Evolutionary conservation across 495 filamentous ascomycete genomes (phyloP).

Genomic region (Pyrenopolyporus hunteri): DNA sequence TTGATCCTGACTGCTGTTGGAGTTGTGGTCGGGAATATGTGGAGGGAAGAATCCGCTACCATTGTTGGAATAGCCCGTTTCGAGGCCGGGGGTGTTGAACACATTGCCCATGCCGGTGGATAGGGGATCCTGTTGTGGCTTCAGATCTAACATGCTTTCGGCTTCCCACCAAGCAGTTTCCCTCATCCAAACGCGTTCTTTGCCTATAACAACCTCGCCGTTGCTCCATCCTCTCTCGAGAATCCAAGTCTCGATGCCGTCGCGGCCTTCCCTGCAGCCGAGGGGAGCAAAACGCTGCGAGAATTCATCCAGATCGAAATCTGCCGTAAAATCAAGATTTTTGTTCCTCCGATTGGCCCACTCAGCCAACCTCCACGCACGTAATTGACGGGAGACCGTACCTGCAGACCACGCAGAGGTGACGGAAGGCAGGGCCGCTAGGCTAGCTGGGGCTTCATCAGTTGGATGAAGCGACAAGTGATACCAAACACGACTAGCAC

Average conservation of each 20-base stretch:
- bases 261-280: constrained; percentile 86
- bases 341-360: constrained; percentile 95
- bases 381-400: constrained; percentile 87
- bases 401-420: constrained; percentile 87
- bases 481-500: constrained; percentile 91
- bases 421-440: constrained; percentile 65
- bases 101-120: constrained; percentile 53
- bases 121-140: constrained; percentile 55
- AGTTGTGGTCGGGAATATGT: constrained; percentile 61
- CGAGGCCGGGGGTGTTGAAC: constrained; percentile 56
- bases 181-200: constrained; percentile 92
- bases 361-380: constrained; percentile 90
- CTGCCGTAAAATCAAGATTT: constrained; percentile 93
- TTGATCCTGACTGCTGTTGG: constrained; percentile 73
- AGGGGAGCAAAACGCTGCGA: constrained; percentile 77
- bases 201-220: constrained; percentile 89
- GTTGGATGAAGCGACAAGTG: constrained; percentile 91
- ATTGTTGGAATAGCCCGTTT: constrained; percentile 68
- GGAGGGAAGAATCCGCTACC: constrained; percentile 75
- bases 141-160: constrained; percentile 93
- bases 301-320: constrained; percentile 96
- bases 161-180: constrained; percentile 98
- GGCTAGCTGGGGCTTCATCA: constrained; percentile 76
- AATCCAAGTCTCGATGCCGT: constrained; percentile 95
- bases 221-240: constrained; percentile 98